Base-by-base conservation (phyloP, 2,329 filamentous ascomycete species). In the Bipolaris bicolor region DNA sequence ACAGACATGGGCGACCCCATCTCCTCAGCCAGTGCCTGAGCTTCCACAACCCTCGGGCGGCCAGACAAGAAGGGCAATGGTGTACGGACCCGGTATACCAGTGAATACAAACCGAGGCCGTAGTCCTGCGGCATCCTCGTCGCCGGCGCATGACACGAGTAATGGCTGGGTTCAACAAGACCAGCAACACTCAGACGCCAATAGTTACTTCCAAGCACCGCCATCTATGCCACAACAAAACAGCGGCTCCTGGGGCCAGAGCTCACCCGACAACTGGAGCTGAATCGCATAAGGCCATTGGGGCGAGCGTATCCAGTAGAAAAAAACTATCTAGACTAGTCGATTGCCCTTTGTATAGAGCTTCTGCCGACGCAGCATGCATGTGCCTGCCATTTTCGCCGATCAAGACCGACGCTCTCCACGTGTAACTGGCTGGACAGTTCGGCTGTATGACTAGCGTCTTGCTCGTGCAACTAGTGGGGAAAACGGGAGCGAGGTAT, bases 41-140 rank as follows among this genome's bases (percentile, higher is more conserved):
- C 66, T 76, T 60, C 73, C 73, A 10, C 66, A 64, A 51, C 73
- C 72, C 1, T 72, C 63, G 1, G 73, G 67, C 3, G 73, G 73
- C 0, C 61, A 70, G 11, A 69, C 67, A 40, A 62, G 73, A 13
- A 66, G 72, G 45, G 73, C 73, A 1, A 29, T 73, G 48, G 52
- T 76, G 0, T 75, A 70, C 47, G 72, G 71, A 0, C 63, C 70
- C 0, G 71, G 69, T 1, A 15, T 74, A 1, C 58, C 58, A 13
- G 46, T 55, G 10, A 63, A 59, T 6, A 48, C 57, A 7, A 44
- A 31, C 4, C 58, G 57, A 13, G 47, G 52, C 3, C 58, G 54
- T 7, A 65, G 63, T n/a, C 63, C 61, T 7, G 52, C 47, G 7
- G 51, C 53, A 10, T 52, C 57, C n/a, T 55, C 49, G 7, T 53